Evolutionary conservation across 1,284 basidiomycete genomes (phyloP).

Genomic region (Lentinula novae-zelandiae): DNA sequence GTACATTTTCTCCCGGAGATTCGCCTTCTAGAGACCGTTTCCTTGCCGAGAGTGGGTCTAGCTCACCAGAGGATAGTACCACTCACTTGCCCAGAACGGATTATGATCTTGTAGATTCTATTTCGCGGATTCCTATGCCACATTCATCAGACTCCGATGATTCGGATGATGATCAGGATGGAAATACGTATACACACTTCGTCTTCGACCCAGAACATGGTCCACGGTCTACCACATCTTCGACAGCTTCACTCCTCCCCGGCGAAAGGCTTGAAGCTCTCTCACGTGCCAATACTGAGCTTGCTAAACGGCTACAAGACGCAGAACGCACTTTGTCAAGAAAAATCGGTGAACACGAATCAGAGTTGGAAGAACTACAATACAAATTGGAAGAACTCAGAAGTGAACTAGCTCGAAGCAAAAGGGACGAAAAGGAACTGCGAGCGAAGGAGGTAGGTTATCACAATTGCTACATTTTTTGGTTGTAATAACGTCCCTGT

Average conservation of each 20-base stretch:
- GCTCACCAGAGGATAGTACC: conserved; percentile 36
- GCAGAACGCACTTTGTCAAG: conserved; percentile 65
- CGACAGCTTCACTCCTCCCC: conserved; percentile 60
- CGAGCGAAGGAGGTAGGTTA: conserved; percentile 70
- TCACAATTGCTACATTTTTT: background rate
- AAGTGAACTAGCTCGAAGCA: conserved; percentile 69
- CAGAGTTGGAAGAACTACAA: conserved; percentile 74
- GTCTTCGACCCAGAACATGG: conserved; percentile 27
- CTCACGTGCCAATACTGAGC: conserved; percentile 68
- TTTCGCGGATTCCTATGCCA: conserved; percentile 35
- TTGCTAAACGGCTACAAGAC: conserved; percentile 68
- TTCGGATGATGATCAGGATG: conserved; percentile 49
- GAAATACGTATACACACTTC: conserved; percentile 28
- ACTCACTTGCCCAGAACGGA: conserved; percentile 26
- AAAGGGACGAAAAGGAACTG: conserved; percentile 87
- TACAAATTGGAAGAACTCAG: conserved; percentile 66
- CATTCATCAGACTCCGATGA: conserved; percentile 13
- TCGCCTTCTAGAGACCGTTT: conserved; percentile 32
- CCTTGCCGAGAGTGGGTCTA: conserved; percentile 28
- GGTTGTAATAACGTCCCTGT: background rate
- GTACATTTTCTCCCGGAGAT: conserved; percentile 58
- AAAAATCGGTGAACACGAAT: conserved; percentile 69
- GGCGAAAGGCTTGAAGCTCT: conserved; percentile 67
- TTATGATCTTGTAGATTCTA: conserved; percentile 27
- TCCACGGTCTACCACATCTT: conserved; percentile 52